phyloP scores from a whole-genome alignment of 352 stramenopile genomes.

The Elongisporangium prolatum region DNA sequence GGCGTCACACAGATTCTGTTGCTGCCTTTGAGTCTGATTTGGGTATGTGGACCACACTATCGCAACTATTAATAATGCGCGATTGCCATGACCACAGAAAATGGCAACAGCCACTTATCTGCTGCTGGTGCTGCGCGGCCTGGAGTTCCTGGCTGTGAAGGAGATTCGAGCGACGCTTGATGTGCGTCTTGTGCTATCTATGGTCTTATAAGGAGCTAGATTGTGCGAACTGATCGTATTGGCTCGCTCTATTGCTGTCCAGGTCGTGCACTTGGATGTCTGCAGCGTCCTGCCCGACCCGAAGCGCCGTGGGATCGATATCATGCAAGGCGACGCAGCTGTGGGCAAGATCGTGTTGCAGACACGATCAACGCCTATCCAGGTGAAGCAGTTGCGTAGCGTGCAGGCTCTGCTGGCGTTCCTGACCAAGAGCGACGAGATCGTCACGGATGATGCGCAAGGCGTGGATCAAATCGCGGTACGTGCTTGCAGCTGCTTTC shows the following conservation, averaged over 20 bases:
- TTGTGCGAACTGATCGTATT: constrained; percentile 2
- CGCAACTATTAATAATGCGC: neutral
- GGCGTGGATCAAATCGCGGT: constrained; percentile 64
- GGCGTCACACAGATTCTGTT: neutral
- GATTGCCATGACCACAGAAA: neutral
- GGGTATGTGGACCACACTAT: neutral
- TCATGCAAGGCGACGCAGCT: constrained; percentile 68
- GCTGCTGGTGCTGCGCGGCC: constrained; percentile 69
- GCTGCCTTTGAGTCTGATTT: no score
- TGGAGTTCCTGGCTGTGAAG: constrained; percentile 61
- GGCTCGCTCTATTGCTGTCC: neutral
- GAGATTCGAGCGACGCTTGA: constrained; percentile 70
- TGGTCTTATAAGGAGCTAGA: constrained; percentile 5
- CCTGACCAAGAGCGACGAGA: constrained; percentile 44
- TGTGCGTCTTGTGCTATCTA: constrained; percentile 19
- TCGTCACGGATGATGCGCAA: constrained; percentile 40
- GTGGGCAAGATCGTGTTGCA: constrained; percentile 61
- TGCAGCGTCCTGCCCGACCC: constrained; percentile 63
- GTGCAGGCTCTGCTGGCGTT: constrained; percentile 61
- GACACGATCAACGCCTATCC: constrained; percentile 39
- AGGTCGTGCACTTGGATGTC: constrained; percentile 60
- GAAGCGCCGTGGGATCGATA: constrained; percentile 45
- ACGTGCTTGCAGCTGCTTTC: constrained; percentile 1
- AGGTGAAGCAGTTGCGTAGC: constrained; percentile 49
- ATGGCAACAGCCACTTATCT: constrained; percentile 39